phyloP scores from a whole-genome alignment of 1,284 basidiomycete genomes.

The Chondrostereum purpureum region DNA sequence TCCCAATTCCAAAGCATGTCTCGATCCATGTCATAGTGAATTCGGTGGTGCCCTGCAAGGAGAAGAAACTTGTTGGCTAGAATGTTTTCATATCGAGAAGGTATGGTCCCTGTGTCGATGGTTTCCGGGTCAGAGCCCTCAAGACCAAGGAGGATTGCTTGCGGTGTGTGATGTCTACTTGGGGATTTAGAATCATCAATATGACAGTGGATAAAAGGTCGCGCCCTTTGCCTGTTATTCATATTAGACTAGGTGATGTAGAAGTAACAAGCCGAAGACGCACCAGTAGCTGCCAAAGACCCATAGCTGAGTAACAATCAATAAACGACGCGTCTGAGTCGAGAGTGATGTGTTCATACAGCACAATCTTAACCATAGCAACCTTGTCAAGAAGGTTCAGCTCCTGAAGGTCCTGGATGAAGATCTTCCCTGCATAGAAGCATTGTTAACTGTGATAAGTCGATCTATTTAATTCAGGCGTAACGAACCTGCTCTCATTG shows the following conservation, averaged over 20 bases:
- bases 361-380: slow-evolving; percentile 51
- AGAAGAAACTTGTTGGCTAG: slow-evolving; percentile 58
- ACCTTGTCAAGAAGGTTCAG: slow-evolving; percentile 70
- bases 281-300: slow-evolving; percentile 73
- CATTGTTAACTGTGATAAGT: slow-evolving; percentile 67
- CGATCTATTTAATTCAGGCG: slow-evolving; percentile 76
- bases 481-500: slow-evolving; percentile 88
- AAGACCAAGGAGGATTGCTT: slow-evolving; percentile 86
- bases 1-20: slow-evolving; percentile 94
- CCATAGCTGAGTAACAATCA: slow-evolving; percentile 49
- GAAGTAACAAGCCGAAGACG: slow-evolving; percentile 13
- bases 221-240: slow-evolving; percentile 72
- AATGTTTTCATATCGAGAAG: slow-evolving; percentile 69
- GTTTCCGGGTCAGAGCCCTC: slow-evolving; percentile 85
- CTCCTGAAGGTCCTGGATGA: slow-evolving; percentile 72
- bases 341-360: slow-evolving; percentile 41
- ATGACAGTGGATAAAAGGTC: slow-evolving; percentile 15
- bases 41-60: slow-evolving; percentile 67
- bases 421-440: slow-evolving; percentile 46
- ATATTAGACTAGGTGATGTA: background rate
- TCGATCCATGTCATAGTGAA: slow-evolving; percentile 79
- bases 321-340: slow-evolving; percentile 8
- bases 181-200: slow-evolving; percentile 3
- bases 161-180: slow-evolving; percentile 85
- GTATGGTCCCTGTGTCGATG: slow-evolving; percentile 76